These are phyloP conservation scores for Geranium incanum DNA, from an alignment of 441 rosid species.

Conservation along the genomic window DNA sequence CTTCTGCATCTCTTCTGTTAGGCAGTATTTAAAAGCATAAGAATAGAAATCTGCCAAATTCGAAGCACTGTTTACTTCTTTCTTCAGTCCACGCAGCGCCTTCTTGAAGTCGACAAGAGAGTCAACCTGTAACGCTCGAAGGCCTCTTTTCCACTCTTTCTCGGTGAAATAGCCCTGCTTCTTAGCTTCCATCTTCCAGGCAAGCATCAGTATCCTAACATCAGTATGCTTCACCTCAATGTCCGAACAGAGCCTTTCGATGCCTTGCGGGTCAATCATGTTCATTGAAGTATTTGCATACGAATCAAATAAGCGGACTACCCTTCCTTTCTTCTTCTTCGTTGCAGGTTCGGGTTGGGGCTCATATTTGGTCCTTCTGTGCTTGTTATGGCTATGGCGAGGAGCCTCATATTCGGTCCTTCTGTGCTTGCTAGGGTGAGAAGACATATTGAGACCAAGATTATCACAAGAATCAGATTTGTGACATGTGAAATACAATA, in stretches of 20 bases:
- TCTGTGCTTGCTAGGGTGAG: no score
- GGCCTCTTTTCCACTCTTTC: slow-evolving; percentile 87
- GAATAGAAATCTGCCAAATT: slow-evolving; percentile 78
- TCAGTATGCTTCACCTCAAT: slow-evolving; percentile 40
- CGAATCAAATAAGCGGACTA: slow-evolving; percentile 31
- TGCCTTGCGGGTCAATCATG: slow-evolving; percentile 50
- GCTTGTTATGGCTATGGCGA: no score
- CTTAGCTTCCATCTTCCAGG: slow-evolving; percentile 54
- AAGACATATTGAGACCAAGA: no score
- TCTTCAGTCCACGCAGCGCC: slow-evolving; percentile 59
- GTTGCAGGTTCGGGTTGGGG: no score
- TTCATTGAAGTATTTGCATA: slow-evolving; percentile 35
- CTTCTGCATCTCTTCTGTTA: slow-evolving; percentile 89
- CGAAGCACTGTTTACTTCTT: slow-evolving; percentile 53
- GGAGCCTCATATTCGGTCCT: no score
- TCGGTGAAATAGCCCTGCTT: slow-evolving; percentile 49
- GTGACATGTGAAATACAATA: no score
- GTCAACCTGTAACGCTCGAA: slow-evolving; percentile 60
- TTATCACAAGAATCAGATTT: no score
- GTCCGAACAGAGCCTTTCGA: slow-evolving; percentile 43
- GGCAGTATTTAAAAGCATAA: slow-evolving; percentile 76
- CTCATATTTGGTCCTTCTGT: no score
- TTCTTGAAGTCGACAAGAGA: slow-evolving; percentile 59
- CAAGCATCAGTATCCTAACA: slow-evolving; percentile 48
- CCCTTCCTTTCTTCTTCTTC: slow-evolving; percentile 13